A percentile compares a stretch with the other conserved stretches of the same genome.
These are phyloP conservation scores for Citrus glauca DNA, from an alignment of 345 rosid genomes.

Conservation along the genomic window DNA sequence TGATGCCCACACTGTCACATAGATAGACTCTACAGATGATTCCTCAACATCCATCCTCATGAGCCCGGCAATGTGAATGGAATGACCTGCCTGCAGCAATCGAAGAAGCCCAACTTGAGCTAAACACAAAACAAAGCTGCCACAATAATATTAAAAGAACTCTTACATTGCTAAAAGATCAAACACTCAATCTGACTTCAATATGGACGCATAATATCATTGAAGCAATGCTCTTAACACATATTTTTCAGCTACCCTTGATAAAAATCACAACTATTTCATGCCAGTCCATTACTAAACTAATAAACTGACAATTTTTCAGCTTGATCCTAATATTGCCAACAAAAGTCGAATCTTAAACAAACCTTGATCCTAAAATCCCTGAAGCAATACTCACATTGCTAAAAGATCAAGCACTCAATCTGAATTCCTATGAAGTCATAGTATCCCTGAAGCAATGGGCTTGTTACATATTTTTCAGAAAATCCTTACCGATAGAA, in stretches of 20 bases:
- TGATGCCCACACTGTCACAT: constrained; percentile 92
- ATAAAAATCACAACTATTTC: background rate
- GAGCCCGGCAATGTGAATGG: constrained; percentile 83
- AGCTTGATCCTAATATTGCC: background rate
- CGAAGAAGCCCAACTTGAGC: constrained; percentile 10
- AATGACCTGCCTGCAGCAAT: constrained; percentile 63
- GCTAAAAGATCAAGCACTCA: background rate
- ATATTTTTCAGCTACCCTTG: background rate
- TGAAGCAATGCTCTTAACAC: background rate
- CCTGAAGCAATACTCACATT: background rate
- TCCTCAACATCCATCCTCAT: constrained; percentile 85
- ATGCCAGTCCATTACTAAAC: background rate
- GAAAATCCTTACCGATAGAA: background rate
- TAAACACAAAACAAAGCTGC: background rate
- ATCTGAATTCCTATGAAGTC: background rate
- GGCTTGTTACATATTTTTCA: background rate
- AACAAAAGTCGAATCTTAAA: background rate
- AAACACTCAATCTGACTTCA: background rate
- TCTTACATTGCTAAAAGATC: background rate
- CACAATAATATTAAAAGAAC: background rate
- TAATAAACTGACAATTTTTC: background rate
- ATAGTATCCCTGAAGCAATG: background rate
- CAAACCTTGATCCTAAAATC: constrained; percentile 67
- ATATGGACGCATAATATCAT: background rate
- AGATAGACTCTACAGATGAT: constrained; percentile 64